Evolutionary conservation across 495 filamentous ascomycete genomes (phyloP).

Genomic region (Tuber microsphaerosporum): DNA sequence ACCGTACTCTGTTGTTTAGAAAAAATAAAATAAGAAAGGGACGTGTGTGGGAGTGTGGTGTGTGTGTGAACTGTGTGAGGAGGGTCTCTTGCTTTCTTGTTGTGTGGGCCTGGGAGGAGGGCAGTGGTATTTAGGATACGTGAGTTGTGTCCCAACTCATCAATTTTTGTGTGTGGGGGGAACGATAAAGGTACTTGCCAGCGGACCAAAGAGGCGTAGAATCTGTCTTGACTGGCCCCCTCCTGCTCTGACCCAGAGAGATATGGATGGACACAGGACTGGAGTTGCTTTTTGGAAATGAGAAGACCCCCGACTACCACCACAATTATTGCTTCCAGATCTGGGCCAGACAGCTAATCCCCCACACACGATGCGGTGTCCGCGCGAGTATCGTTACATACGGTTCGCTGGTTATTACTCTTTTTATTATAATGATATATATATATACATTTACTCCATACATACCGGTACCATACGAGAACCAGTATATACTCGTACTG

Average conservation of each 20-base stretch:
- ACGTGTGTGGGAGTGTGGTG: background rate
- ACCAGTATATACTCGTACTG: background rate
- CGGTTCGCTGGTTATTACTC: background rate
- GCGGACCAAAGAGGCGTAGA: background rate
- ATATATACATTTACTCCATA: background rate
- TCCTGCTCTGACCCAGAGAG: background rate
- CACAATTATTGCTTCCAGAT: background rate
- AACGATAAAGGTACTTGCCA: background rate
- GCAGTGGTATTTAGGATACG: background rate
- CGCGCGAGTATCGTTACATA: background rate
- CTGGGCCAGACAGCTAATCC: background rate
- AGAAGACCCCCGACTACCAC: background rate
- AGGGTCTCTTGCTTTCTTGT: background rate
- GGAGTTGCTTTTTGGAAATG: background rate
- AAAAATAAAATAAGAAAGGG: background rate
- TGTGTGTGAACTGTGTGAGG: slow-evolving; percentile 1
- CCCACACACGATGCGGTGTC: background rate
- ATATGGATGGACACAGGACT: background rate
- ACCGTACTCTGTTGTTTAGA: background rate
- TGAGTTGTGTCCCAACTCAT: slow-evolving; percentile 4
- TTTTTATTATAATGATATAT: background rate
- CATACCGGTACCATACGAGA: background rate
- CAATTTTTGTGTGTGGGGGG: background rate
- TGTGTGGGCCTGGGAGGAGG: background rate
- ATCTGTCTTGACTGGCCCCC: background rate